Base-by-base conservation (phyloP, 116 monocot genomes). In the Posidonia oceanica region DNA sequence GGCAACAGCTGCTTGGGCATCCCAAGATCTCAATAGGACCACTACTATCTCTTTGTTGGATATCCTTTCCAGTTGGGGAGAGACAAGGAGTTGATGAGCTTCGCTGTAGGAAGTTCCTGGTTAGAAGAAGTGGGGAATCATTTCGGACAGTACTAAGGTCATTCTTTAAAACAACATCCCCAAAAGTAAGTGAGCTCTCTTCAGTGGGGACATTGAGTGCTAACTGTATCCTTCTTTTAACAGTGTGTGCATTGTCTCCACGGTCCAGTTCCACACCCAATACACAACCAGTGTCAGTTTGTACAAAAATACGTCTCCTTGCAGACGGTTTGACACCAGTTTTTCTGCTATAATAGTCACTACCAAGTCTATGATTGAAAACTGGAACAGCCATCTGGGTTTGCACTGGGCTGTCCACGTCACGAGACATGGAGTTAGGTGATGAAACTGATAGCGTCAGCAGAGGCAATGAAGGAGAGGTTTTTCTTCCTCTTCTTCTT, bases 21-120 rank as follows among this genome's bases (percentile, higher is more conserved):
- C 88, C 88, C 36, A 94, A n/a, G 29, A 94, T 83, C 72, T 90
- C 90, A 72, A 94, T 80, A 0, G 82, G 83, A 40, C 83, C 77
- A 64, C 90, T 90, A 39, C 52, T 18, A 74, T 87, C 90, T 66
- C 75, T 78, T n/a, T 85, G 81, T 44, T 82, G 79, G 15, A 82
- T 61, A 65, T 90, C 87, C 73, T 83, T 87, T 42, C 82, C 85
- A 21, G 75, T 84, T 20, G 94, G 87, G 36, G 85, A 87, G 41
- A 89, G 86, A 66, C 93, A 94, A 71, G 90, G 94, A 48, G 94
- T 88, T 6, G 94, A 94, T 14, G 78, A 87, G 66, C 90, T 90
- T 66, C 94, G 74, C 29, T 94, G 94, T 42, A 90, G 29, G 13
- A 68, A 63, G 73, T 84, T 94, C 69, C 88, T 83, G 7, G 81